Conservation (phyloP, 2,329 filamentous ascomycete species). For the Aureobasidium melanogenum region DNA sequence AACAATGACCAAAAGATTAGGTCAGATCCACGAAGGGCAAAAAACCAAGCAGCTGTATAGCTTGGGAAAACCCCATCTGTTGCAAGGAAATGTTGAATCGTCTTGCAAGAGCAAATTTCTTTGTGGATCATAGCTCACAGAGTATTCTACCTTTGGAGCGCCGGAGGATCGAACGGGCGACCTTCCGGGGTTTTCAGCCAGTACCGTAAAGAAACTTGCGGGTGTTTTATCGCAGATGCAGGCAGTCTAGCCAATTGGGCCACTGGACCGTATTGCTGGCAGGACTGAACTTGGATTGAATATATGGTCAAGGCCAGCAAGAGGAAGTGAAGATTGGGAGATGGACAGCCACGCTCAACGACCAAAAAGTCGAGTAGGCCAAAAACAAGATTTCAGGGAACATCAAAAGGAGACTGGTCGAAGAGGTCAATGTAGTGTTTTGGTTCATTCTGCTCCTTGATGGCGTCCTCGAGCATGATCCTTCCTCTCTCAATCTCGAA, state of each 20-base stretch:
- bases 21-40: not conserved
- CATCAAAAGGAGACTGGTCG: no score
- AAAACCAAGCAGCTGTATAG: not conserved
- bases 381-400: not conserved
- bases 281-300: not conserved
- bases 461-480: not conserved
- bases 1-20: not conserved
- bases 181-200: not conserved
- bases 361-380: not conserved
- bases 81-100: not conserved
- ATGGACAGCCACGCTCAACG: no score
- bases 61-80: not conserved
- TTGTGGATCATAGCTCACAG: not conserved
- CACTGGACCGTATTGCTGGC: not conserved
- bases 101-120: not conserved
- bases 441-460: not conserved
- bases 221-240: not conserved
- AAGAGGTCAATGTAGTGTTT: not conserved
- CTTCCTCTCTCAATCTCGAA: not conserved
- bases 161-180: not conserved
- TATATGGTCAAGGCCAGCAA: not conserved
- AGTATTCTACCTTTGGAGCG: not conserved
- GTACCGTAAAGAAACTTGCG: not conserved
- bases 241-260: not conserved
- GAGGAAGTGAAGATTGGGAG: not conserved